Conservation (phyloP, 495 filamentous ascomycete species). For the Penicillium atrosanguineum region DNA sequence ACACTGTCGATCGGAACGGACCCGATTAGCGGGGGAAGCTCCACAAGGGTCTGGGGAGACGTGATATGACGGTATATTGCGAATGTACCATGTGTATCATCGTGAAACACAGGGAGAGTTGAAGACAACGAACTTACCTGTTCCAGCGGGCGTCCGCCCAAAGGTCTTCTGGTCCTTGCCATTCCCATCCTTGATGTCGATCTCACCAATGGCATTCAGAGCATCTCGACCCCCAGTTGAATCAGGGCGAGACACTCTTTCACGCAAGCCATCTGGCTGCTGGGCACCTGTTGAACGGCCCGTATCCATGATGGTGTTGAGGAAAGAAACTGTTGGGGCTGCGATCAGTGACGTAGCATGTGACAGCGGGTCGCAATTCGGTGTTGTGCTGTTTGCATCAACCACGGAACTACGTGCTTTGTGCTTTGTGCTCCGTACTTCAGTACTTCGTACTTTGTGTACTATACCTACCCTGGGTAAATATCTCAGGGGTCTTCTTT, state of each 20-base stretch:
- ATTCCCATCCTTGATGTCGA: slow-evolving; percentile 38
- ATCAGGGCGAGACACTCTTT: slow-evolving; percentile 38
- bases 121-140: slow-evolving; percentile 55
- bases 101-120: background rate
- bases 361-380: slow-evolving; percentile 25
- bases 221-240: slow-evolving; percentile 36
- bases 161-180: slow-evolving; percentile 71
- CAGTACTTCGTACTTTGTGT: background rate
- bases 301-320: slow-evolving; percentile 40
- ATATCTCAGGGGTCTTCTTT: background rate
- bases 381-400: slow-evolving; percentile 22
- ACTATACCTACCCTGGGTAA: slow-evolving; percentile 3
- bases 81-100: background rate
- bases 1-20: slow-evolving; percentile 58
- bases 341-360: slow-evolving; percentile 27
- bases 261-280: slow-evolving; percentile 43
- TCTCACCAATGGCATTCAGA: slow-evolving; percentile 34
- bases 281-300: slow-evolving; percentile 46
- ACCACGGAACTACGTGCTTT: background rate
- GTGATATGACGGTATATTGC: background rate
- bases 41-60: slow-evolving; percentile 5
- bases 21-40: slow-evolving; percentile 18
- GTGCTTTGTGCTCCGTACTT: background rate
- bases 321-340: slow-evolving; percentile 16
- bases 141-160: slow-evolving; percentile 89